These are phyloP conservation scores for Trichoderma asperelloides DNA, from an alignment of 495 filamentous ascomycete species.

Conservation along the genomic window DNA sequence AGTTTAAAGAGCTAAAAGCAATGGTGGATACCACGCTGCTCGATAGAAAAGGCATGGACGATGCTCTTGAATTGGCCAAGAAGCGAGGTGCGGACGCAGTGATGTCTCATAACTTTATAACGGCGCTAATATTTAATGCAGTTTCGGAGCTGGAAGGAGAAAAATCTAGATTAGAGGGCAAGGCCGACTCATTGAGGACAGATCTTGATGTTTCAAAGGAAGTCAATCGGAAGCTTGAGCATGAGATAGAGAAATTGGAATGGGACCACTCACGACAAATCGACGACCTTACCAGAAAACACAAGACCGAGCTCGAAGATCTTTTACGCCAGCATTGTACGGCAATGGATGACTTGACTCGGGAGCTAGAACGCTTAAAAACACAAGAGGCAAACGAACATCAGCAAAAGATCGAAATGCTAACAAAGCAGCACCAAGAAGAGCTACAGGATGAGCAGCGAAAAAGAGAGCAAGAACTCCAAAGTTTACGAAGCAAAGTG, in stretches of 20 bases:
- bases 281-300: slow-evolving; percentile 28
- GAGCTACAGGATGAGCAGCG: slow-evolving; percentile 53
- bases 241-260: slow-evolving; percentile 22
- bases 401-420: slow-evolving; percentile 37
- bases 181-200: slow-evolving; percentile 45
- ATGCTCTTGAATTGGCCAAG: slow-evolving; percentile 62
- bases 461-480: slow-evolving; percentile 51
- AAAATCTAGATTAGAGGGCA: slow-evolving; percentile 45
- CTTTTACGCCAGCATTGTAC: slow-evolving; percentile 22
- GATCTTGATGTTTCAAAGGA: slow-evolving; percentile 51
- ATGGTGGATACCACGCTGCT: slow-evolving; percentile 52
- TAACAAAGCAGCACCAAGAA: slow-evolving; percentile 23
- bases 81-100: slow-evolving; percentile 52
- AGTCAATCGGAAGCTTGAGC: slow-evolving; percentile 21
- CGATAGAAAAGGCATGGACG: slow-evolving; percentile 55
- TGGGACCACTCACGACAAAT: slow-evolving; percentile 30
- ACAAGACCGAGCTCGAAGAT: slow-evolving; percentile 34
- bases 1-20: slow-evolving; percentile 51
- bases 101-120: neutral
- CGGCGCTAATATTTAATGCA: slow-evolving; percentile 24
- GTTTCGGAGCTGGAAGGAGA: slow-evolving; percentile 59
- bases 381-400: slow-evolving; percentile 22
- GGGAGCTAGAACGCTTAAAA: slow-evolving; percentile 26
- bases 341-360: slow-evolving; percentile 29
- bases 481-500: slow-evolving; percentile 52